Conservation (phyloP, 2,329 filamentous ascomycete species). For the Fusarium udum region DNA sequence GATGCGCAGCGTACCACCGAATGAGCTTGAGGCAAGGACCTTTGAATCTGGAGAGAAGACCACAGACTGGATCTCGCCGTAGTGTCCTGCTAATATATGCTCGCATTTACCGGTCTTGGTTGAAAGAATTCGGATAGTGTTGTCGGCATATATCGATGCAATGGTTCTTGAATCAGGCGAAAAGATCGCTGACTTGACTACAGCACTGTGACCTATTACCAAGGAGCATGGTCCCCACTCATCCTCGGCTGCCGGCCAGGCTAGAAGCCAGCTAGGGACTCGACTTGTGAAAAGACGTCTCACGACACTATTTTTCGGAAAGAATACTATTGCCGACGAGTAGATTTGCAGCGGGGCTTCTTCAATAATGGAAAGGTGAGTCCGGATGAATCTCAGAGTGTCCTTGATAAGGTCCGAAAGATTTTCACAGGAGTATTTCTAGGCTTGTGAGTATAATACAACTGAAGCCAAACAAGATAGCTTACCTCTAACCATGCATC, state of each 20-base stretch:
- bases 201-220: background rate
- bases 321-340: background rate
- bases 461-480: accelerated
- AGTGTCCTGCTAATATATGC: background rate
- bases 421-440: background rate
- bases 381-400: background rate
- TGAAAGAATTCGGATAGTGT: background rate
- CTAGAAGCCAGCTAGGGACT: background rate
- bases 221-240: background rate
- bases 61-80: accelerated
- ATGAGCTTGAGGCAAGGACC: background rate
- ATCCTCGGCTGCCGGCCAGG: background rate
- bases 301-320: background rate
- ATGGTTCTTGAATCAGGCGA: background rate
- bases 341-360: background rate
- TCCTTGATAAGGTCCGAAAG: background rate
- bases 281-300: background rate
- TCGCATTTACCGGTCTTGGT: background rate
- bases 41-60: background rate
- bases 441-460: background rate
- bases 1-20: background rate
- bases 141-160: accelerated
- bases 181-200: background rate
- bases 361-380: background rate
- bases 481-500: background rate